Conservation (phyloP, 1,139 yeast genomes). For the Arxiozyma heterogenica region DNA sequence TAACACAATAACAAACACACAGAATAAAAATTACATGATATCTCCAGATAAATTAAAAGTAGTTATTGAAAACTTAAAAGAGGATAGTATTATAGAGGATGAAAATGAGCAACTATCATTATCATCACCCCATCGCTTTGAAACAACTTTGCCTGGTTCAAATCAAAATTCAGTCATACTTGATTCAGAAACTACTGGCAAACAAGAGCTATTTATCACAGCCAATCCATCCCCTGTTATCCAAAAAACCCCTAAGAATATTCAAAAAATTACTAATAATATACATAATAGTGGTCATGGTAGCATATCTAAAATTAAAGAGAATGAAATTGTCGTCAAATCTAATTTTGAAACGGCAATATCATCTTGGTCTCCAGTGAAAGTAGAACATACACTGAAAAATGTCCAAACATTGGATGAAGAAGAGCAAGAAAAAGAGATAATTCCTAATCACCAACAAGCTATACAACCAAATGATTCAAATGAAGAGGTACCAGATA, state of each 20-base stretch:
- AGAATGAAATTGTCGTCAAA: not conserved
- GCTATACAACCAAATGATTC: not conserved
- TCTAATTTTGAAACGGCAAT: not conserved
- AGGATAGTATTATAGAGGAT: not conserved
- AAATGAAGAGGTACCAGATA: not conserved
- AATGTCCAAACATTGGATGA: not conserved
- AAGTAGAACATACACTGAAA: conserved; percentile 16
- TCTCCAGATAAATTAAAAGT: not conserved
- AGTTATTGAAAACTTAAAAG: not conserved
- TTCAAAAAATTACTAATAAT: conserved; percentile 1
- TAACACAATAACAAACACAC: not conserved
- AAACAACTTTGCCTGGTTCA: not conserved
- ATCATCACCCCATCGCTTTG: not conserved
- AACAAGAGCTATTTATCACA: conserved; percentile 1
- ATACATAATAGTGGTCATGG: not conserved
- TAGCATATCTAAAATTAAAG: not conserved
- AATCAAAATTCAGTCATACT: not conserved
- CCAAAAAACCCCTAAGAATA: not conserved
- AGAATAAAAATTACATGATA: not conserved
- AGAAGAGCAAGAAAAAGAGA: not conserved
- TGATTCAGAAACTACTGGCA: conserved; percentile 2
- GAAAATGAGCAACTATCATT: not conserved
- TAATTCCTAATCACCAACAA: not conserved
- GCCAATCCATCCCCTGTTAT: conserved; percentile 2
- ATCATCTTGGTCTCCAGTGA: conserved; percentile 24